Evolutionary conservation across 2,329 filamentous ascomycete genomes (phyloP), one percentile per base, ranked within the genome.

Genomic region (Amesomyces nigricolor): DNA sequence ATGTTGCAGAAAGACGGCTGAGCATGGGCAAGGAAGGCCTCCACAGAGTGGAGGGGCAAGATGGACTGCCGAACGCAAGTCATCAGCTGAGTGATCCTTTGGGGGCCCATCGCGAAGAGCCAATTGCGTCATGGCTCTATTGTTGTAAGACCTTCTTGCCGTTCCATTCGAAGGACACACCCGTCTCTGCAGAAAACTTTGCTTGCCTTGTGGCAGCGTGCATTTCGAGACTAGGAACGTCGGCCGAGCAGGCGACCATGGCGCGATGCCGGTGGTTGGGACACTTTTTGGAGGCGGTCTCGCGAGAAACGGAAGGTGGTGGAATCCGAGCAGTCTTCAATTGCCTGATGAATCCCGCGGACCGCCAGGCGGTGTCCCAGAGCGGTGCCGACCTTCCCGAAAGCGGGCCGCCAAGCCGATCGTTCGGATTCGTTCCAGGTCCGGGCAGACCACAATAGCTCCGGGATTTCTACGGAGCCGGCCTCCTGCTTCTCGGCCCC

Each of bases 361-460:
- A 32, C 30, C 8, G 22, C 2, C 6, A 42, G 5, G 4, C 19
- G 4, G 29, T 35, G 32, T 19, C 6, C 19, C 14, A 32, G 13
- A 44, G 44, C 32, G 46, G 37, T 50, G 39, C 47, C 51, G 51
- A 51, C 14, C 6, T 35, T 54, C 43, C 51, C 47, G 55, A 54
- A 51, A 58, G 51, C 56, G 51, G 56, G 30, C 44, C 51, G 51
- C 47, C 47, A 54, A 54, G 56, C 47, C 47, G 56, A 54, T 51
- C 43, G 56, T 48, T 58, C 51, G 35, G 40, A 43, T 29, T 29
- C 50, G 22, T 26, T 26, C 22, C 22, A 26, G 22, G 4, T 26
- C 56, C 47, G 32, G 37, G 9, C 26, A 44, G 45, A 10, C 49
- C 4, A 40, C 40, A 29, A 38, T 37, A 13, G 17, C 37, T 37